Evolutionary conservation across 2,329 filamentous ascomycete species (phyloP).

Genomic region (Phialophora macrospora): DNA sequence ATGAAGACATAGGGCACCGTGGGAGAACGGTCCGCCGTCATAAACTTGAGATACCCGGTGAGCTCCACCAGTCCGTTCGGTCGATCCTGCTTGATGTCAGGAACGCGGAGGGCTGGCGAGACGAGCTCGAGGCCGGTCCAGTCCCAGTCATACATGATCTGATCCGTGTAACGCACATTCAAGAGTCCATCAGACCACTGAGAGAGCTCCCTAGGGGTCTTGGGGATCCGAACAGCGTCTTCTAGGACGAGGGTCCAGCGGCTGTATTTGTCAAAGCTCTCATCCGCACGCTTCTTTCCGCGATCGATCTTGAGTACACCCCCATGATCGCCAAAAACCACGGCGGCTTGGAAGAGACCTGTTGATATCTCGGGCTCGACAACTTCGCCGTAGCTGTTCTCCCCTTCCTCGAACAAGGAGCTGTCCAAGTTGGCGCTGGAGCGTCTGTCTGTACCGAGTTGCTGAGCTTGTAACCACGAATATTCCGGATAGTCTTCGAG

Average conservation of each 20-base stretch:
- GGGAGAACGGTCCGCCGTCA: background rate
- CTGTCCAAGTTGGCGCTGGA: background rate
- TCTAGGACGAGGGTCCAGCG: background rate
- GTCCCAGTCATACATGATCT: background rate
- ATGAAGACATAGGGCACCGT: background rate
- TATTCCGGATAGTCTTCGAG: background rate
- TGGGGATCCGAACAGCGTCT: background rate
- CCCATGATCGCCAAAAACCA: background rate
- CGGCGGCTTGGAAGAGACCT: slow-evolving; percentile 2
- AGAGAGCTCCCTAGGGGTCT: background rate
- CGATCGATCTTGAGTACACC: background rate
- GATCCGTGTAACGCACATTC: background rate
- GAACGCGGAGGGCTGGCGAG: slow-evolving; percentile 10
- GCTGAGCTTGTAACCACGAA: background rate
- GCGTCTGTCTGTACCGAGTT: background rate
- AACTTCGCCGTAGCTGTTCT: too few species aligned
- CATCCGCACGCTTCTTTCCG: background rate
- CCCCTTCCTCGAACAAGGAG: too few species aligned
- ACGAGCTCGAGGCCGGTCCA: slow-evolving; percentile 14
- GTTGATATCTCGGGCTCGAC: background rate
- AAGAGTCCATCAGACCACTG: background rate
- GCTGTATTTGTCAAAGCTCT: slow-evolving; percentile 1
- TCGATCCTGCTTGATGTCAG: background rate
- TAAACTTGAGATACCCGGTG: background rate
- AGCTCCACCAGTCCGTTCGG: slow-evolving; percentile 12